Base-by-base conservation (phyloP, 164 flowering plant genomes). In the Chimonanthus salicifolius region DNA sequence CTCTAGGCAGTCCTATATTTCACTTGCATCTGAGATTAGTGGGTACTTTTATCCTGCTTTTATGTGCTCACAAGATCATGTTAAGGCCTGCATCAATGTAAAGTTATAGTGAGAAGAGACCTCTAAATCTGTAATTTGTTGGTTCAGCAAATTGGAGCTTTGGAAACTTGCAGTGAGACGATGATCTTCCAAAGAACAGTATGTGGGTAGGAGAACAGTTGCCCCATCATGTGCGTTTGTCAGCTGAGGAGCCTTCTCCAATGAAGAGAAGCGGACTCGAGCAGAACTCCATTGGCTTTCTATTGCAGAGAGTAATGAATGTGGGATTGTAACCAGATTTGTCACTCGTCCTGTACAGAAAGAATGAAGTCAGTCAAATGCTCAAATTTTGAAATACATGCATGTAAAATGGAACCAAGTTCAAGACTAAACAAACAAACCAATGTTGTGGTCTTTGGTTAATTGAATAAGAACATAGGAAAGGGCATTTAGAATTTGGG, bases 191-290 rank as follows among this genome's bases (percentile, higher is more conserved):
- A 50, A 69, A 66, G 79, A 76, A 75, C 73, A 74, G 58, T 69
- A 67, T 43, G 76, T 72, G 1, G 77, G 79, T 50, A 82, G 78
- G n/a, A 60, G 72, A 71, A 78, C 47, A 49, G 74, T 18, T 21
- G 58, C 75, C 79, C 81, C 83, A 43, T 48, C 76, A n/a, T 70
- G 71, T 48, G 68, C 67, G 71, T 71, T 69, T 6, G 75, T 58
- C 47, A 74, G 72, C 69, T 74, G 80, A 72, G 87, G 86, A 78
- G 83, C 79, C 82, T 85, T 88, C 21, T 85, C 84, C 16, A 88
- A 85, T 74, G 62, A n/a, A 50, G 86, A 81, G 60, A 84, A 71
- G 13, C 69, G 79, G 65, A 68, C 51, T 48, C 71, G 80, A 64
- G 71, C 73, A 7, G 72, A 75, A 16, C 60, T 74, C 73, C 79